Evolutionary conservation across 2,329 filamentous ascomycete genomes (phyloP).

Genomic region (Aphanocladium album): DNA sequence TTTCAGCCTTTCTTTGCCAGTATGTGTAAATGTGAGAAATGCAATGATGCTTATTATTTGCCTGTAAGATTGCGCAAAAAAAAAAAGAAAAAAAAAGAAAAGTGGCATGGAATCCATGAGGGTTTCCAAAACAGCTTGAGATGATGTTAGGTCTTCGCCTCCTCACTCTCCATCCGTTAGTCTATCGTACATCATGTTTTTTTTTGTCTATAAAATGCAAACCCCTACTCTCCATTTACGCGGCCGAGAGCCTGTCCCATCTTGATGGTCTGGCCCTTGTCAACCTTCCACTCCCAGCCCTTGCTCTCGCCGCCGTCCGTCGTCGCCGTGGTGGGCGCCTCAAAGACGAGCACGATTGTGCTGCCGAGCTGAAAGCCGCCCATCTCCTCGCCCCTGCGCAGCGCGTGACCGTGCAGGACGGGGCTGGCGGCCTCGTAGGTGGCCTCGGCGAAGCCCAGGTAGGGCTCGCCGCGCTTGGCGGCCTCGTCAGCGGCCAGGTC

Average conservation of each 20-base stretch:
- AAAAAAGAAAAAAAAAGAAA: neutral
- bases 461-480: conserved; percentile 68
- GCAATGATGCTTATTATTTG: neutral
- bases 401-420: conserved; percentile 75
- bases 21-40: neutral
- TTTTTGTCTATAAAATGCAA: no score
- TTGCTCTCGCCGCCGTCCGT: conserved; percentile 50
- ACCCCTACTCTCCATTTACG: conserved; percentile 55
- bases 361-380: conserved; percentile 95
- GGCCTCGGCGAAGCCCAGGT: conserved; percentile 89
- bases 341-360: conserved; percentile 92
- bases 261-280: conserved; percentile 82
- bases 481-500: conserved; percentile 81
- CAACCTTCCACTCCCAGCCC: conserved; percentile 81
- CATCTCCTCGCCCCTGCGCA: conserved; percentile 92
- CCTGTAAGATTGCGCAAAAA: neutral
- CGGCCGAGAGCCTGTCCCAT: conserved; percentile 82
- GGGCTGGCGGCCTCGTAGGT: conserved; percentile 75
- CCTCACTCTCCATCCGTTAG: neutral
- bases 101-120: neutral
- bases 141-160: no score
- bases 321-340: conserved; percentile 66
- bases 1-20: no score
- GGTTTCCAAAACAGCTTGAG: neutral
- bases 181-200: neutral